Percentiles rank a stretch among this genome's conserved stretches.
These are phyloP conservation scores for Penicillium pancosmium DNA, from an alignment of 495 filamentous ascomycete genomes.

Conservation along the genomic window DNA sequence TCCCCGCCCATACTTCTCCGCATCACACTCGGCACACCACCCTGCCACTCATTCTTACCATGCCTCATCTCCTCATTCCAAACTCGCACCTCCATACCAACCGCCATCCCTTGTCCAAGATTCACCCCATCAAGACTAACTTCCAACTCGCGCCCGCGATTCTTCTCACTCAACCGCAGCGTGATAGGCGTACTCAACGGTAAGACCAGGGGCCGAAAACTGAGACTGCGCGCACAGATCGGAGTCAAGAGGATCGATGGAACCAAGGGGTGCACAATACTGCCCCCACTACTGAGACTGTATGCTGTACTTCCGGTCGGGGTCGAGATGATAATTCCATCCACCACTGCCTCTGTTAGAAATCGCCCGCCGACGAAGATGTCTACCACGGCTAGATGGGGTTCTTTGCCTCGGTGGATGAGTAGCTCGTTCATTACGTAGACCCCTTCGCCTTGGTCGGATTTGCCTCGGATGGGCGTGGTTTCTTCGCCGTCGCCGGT, in stretches of 20 bases:
- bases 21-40: constrained; percentile 63
- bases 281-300: constrained; percentile 87
- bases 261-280: constrained; percentile 92
- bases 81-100: constrained; percentile 87
- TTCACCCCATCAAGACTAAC: constrained; percentile 87
- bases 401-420: constrained; percentile 85
- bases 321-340: constrained; percentile 91
- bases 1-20: constrained; percentile 56
- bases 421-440: constrained; percentile 96
- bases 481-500: constrained; percentile 56
- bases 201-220: constrained; percentile 87
- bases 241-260: constrained; percentile 86
- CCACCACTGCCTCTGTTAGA: constrained; percentile 88
- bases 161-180: constrained; percentile 77
- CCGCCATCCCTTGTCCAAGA: constrained; percentile 65
- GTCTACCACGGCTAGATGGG: constrained; percentile 88
- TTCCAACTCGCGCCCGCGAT: constrained; percentile 81
- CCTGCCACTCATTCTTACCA: constrained; percentile 63
- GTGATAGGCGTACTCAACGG: constrained; percentile 85
- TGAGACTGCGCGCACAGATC: constrained; percentile 89
- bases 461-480: constrained; percentile 45
- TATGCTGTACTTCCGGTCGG: constrained; percentile 96
- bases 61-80: constrained; percentile 75
- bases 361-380: constrained; percentile 83
- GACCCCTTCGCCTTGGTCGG: constrained; percentile 48